phyloP scores from a whole-genome alignment of 2,329 filamentous ascomycete species.

The Nigrospora oryzae region DNA sequence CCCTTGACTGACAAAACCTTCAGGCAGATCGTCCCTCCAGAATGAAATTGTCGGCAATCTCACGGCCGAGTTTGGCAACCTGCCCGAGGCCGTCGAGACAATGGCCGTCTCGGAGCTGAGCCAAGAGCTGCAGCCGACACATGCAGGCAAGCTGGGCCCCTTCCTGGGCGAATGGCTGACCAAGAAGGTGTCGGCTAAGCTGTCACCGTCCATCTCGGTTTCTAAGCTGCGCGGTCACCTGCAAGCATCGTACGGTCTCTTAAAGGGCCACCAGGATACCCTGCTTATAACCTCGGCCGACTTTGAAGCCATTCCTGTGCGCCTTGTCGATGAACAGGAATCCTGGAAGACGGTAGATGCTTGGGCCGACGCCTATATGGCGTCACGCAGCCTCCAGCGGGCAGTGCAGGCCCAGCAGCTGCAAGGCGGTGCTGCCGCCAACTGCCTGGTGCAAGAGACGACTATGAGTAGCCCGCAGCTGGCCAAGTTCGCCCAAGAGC shows the following conservation, averaged over 20 bases:
- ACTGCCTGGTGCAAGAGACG: too few relatives aligned
- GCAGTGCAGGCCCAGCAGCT: constrained; percentile 20
- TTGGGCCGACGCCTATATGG: too few relatives aligned
- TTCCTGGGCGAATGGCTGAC: neutral
- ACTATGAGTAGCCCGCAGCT: neutral
- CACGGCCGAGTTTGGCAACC: neutral
- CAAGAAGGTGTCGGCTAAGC: neutral
- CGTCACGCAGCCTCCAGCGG: too few relatives aligned
- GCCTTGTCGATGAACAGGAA: neutral
- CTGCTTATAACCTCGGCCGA: too few relatives aligned
- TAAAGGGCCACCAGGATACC: neutral
- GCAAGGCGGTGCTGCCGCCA: too few relatives aligned
- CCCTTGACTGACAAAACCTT: too few relatives aligned
- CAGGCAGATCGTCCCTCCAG: neutral
- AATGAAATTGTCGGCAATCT: neutral
- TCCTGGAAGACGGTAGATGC: neutral
- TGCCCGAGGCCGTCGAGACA: neutral
- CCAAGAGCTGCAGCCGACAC: neutral
- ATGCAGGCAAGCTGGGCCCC: neutral
- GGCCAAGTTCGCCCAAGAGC: neutral
- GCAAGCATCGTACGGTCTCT: neutral
- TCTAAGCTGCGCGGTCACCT: neutral
- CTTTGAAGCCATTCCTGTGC: neutral
- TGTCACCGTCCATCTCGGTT: neutral
- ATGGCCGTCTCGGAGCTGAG: neutral